phyloP scores from a whole-genome alignment of 345 rosid genomes.

The Salix udensis region DNA sequence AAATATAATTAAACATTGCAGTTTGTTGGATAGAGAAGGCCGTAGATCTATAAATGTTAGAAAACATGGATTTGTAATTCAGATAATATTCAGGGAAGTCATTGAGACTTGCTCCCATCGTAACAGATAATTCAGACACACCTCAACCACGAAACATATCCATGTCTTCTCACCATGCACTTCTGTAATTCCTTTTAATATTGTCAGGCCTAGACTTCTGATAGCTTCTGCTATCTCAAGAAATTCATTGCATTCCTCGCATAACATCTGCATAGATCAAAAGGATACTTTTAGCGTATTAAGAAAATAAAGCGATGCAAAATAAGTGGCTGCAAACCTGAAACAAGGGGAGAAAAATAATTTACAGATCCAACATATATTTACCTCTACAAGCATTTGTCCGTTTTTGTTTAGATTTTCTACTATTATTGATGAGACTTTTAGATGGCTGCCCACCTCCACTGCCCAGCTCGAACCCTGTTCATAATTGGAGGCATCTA shows the following conservation, averaged over 20 bases:
- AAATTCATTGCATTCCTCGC: constrained; percentile 85
- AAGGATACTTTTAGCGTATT: constrained; percentile 12
- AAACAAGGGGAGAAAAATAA: background rate
- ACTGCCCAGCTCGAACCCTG: constrained; percentile 79
- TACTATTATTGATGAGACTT: constrained; percentile 84
- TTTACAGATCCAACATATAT: constrained; percentile 1
- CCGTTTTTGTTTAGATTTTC: constrained; percentile 82
- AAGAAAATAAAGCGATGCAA: background rate
- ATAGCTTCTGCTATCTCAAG: constrained; percentile 94
- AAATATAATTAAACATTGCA: background rate
- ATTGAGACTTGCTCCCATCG: background rate
- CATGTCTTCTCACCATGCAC: constrained; percentile 72
- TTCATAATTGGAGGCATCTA: constrained; percentile 39
- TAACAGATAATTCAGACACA: constrained; percentile 21
- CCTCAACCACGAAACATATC: constrained; percentile 94
- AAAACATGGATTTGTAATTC: background rate
- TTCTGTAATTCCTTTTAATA: constrained; percentile 83
- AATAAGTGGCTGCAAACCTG: background rate
- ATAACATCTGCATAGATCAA: constrained; percentile 66
- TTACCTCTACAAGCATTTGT: constrained; percentile 88
- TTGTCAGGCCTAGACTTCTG: constrained; percentile 73
- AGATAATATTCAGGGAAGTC: background rate
- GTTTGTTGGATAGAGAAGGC: background rate
- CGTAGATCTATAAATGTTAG: background rate
- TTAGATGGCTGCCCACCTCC: constrained; percentile 87